Base-by-base conservation (phyloP, 2,329 filamentous ascomycete genomes). In the Periconia sp. region DNA sequence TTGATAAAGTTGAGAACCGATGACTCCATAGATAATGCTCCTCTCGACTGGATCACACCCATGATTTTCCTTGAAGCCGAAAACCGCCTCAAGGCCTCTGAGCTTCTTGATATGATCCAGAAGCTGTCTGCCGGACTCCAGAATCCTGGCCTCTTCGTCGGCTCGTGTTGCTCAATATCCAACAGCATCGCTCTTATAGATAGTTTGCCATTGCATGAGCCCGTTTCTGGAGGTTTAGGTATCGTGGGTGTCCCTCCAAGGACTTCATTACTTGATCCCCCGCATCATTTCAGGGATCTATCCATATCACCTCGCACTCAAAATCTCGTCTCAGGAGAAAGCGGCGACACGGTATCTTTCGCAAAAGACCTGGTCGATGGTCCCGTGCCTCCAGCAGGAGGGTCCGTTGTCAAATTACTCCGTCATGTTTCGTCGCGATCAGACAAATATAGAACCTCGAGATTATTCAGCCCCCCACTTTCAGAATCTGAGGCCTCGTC, bases 41-140 rank as follows among this genome's bases (percentile, higher is more conserved):
- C 52, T 4, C 15, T 56, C n/a, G 43, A 53, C 16, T 57, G 54
- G 54, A 50, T 56, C 23, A 43, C 21, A 2, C 35, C 33, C 5
- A 57, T 57, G 54, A 52, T 56, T 26, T 36, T 36, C 7, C 3
- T 12, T 7, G 36, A 45, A 23, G 17, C 31, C 9, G 36, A 30
- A 16, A 24, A 45, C 24, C 30, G 42, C 11, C 26, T 21, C 15
- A 36, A 42, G 18, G 40, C 32, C 16, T 43, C 18, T 22, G 35
- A 33, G 2, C 32, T 46, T 10, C 30, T 40, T 11, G 11, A 35
- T 23, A 40, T 38, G 36, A 55, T 55, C 24, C 22, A 49, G 17
- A 45, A 43, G 13, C 17, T 43, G n/a, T 32, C 39, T 24, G 21
- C 19, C 10, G 25, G 37, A 10, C 31, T 43, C 6, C 35, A 36